Evolutionary conservation across 345 rosid genomes (phyloP).

Genomic region (Theobroma cacao): DNA sequence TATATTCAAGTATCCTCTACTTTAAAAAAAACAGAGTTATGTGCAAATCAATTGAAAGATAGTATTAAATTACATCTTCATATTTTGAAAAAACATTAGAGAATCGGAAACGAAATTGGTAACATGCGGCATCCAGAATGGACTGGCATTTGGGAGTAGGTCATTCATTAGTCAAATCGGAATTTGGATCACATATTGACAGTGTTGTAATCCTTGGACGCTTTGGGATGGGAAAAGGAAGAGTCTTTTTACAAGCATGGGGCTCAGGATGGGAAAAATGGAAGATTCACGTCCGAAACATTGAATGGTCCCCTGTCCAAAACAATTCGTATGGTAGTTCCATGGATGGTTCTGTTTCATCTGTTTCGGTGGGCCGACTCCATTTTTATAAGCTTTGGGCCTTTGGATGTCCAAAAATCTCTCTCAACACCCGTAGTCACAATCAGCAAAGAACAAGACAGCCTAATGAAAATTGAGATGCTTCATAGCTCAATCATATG

Average conservation of each 20-base stretch:
- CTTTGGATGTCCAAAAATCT: neutral
- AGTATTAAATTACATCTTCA: neutral
- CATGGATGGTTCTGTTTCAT: neutral
- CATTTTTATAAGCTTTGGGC: neutral
- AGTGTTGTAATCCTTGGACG: too few relatives aligned
- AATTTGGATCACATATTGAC: neutral
- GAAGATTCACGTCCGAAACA: too few relatives aligned
- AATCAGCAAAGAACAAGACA: neutral
- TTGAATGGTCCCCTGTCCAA: neutral
- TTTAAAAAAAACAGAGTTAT: too few relatives aligned
- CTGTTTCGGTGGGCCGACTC: neutral
- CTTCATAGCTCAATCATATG: neutral
- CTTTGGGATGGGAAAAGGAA: too few relatives aligned
- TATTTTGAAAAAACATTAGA: neutral
- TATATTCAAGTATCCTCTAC: too few relatives aligned
- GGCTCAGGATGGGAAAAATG: too few relatives aligned
- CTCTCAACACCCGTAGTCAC: neutral
- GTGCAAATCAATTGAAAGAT: too few relatives aligned
- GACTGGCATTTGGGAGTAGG: too few relatives aligned
- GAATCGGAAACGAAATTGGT: neutral
- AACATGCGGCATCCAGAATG: neutral
- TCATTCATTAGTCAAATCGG: neutral
- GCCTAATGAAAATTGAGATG: neutral
- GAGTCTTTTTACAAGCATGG: too few relatives aligned
- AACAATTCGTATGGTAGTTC: neutral